phyloP scores from a whole-genome alignment of 768 basidiomycete genomes.

The Termitomyces sp. region DNA sequence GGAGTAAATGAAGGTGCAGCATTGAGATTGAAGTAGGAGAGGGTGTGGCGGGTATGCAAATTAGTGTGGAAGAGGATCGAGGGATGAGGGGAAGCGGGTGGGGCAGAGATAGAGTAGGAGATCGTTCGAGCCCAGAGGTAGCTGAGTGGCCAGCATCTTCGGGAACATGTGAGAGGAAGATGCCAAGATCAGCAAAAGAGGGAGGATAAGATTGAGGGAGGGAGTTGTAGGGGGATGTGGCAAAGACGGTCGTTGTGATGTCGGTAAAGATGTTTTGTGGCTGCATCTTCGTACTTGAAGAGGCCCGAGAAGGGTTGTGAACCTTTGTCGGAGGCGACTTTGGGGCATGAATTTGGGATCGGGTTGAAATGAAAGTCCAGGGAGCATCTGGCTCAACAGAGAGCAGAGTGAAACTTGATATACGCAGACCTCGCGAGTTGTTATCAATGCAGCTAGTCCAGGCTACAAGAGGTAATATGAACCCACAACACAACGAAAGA shows the following conservation, averaged over 20 bases:
- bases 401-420: constrained; percentile 57
- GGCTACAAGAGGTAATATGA: constrained; percentile 37
- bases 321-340: constrained; percentile 22
- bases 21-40: constrained; percentile 42
- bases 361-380: constrained; percentile 51
- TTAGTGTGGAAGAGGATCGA: constrained; percentile 51
- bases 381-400: constrained; percentile 56
- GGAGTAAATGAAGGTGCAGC: constrained; percentile 61
- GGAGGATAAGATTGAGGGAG: constrained; percentile 38
- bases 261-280: constrained; percentile 36
- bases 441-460: constrained; percentile 57
- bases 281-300: constrained; percentile 19
- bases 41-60: constrained; percentile 46
- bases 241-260: constrained; percentile 47
- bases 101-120: constrained; percentile 6
- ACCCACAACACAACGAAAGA: constrained; percentile 18
- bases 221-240: constrained; percentile 37
- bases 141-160: constrained; percentile 20
- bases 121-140: constrained; percentile 9
- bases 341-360: constrained; percentile 12
- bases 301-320: constrained; percentile 14
- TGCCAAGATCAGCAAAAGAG: constrained; percentile 29
- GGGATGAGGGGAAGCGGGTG: constrained; percentile 48
- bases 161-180: constrained; percentile 30
- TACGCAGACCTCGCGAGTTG: constrained; percentile 37